Base-by-base conservation (phyloP, 371 early-diverging fungal genomes). In the Nosema muscidifuracis region DNA sequence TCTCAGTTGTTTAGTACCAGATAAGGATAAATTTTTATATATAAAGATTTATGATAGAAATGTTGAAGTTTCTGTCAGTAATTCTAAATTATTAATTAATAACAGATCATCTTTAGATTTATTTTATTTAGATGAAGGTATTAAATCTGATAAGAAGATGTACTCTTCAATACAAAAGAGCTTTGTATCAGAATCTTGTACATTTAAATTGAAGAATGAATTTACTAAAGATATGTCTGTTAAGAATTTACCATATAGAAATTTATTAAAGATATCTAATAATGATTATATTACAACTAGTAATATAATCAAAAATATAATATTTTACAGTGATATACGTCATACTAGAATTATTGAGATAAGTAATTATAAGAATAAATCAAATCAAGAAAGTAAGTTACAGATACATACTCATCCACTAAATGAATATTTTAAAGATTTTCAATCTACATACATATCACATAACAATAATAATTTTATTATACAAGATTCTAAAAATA, bases 41-140 rank as follows among this genome's bases (percentile, higher is more conserved):
- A 51, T 33, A 30, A 63, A 42, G 44, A 43, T 75, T 10, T 75
- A 53, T 50, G 71, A 75, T 26, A 22, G 36, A 26, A 24, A 40
- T 30, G 30, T 31, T 7, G 4, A 28, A 10, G 56, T 12, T 9
- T 22, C 31, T 10, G 7, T 24, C 10, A 10, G 6, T 56, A 30
- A 30, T 7, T 4, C 6, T 28, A 12, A 4, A 56, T 12, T 31
- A 26, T 15, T 31, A 28, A 28, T 56, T 12, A 30, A 30, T 24
- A 30, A 30, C 24, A 30, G 56, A 56, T 13, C 56, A 28, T 2
- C 4, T 47, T n/a, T 47, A 47, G 47, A 47, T 7, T 13, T 56
- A 56, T 56, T 24, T 30, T 24, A 15, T 56, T 30, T 56, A 31
- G 10, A 30, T 4, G 24, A 22, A 50, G n/a, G n/a, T n/a, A n/a